phyloP scores from a whole-genome alignment of 2,329 filamentous ascomycete species.

The Hirsutella minnesotensis region DNA sequence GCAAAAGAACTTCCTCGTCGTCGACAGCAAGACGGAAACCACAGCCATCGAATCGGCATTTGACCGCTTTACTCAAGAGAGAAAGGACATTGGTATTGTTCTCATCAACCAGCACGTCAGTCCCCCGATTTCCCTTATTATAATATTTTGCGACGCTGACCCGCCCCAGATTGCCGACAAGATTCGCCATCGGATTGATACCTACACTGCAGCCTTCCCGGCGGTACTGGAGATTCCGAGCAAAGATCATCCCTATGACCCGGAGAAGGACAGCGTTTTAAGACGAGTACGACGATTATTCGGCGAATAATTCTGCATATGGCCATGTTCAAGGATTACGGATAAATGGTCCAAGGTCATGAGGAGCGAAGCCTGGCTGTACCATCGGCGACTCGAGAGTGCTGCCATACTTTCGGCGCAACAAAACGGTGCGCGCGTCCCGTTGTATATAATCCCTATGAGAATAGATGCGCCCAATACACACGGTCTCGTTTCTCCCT shows the following conservation, averaged over 20 bases:
- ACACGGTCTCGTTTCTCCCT: neutral
- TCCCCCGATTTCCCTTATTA: slow-evolving; percentile 4
- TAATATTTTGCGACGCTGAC: slow-evolving; percentile 5
- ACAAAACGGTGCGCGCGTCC: neutral
- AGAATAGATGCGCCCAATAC: no score
- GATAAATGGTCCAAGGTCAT: no score
- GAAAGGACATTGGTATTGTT: slow-evolving; percentile 94
- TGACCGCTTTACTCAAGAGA: slow-evolving; percentile 72
- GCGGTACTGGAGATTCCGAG: slow-evolving; percentile 92
- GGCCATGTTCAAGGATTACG: neutral
- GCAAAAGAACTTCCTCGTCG: slow-evolving; percentile 96
- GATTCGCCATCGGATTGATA: slow-evolving; percentile 84
- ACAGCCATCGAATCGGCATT: slow-evolving; percentile 82
- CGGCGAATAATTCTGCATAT: slow-evolving; percentile 44
- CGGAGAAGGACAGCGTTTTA: slow-evolving; percentile 95
- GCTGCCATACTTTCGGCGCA: neutral
- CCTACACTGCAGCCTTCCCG: slow-evolving; percentile 91
- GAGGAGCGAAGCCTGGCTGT: no score
- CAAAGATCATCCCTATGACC: slow-evolving; percentile 98
- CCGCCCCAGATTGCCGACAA: slow-evolving; percentile 68
- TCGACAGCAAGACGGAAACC: slow-evolving; percentile 86
- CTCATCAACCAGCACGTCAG: slow-evolving; percentile 95
- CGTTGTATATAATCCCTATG: neutral
- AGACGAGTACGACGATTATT: slow-evolving; percentile 64
- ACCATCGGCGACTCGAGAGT: no score